A percentile compares a stretch with the other conserved stretches of the same genome.
Evolutionary conservation across 169 alveolate genomes (phyloP).

Genomic region (Eimeria sp.): DNA sequence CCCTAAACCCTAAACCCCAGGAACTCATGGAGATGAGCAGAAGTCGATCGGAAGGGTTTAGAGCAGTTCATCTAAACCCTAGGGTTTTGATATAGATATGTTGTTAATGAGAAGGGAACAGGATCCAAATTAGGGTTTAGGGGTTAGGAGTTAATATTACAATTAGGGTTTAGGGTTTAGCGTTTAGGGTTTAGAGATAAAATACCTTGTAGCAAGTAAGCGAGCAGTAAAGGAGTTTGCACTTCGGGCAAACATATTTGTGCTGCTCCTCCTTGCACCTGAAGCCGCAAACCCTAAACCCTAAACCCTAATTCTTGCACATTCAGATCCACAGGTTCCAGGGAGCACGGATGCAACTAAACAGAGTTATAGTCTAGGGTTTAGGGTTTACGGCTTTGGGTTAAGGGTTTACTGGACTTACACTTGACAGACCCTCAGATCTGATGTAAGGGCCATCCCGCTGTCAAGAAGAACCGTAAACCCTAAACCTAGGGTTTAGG

Average conservation of each 20-base stretch:
- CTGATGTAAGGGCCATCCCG: slow-evolving; percentile 15
- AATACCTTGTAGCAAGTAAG: slow-evolving; percentile 8
- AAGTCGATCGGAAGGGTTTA: too few relatives aligned
- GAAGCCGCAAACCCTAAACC: slow-evolving; percentile 17
- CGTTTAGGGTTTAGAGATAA: neutral
- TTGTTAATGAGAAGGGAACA: too few relatives aligned
- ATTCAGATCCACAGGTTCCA: neutral
- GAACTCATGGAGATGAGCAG: too few relatives aligned
- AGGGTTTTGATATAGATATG: too few relatives aligned
- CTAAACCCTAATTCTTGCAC: neutral
- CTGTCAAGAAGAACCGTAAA: neutral
- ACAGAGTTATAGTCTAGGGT: neutral
- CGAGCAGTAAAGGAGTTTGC: slow-evolving; percentile 53
- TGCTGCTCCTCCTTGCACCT: slow-evolving; percentile 33
- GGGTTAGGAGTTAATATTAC: too few relatives aligned
- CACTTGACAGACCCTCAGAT: slow-evolving; percentile 16
- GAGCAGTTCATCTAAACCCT: too few relatives aligned
- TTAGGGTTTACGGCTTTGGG: slow-evolving; percentile 19
- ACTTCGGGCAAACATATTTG: slow-evolving; percentile 72
- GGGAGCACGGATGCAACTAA: neutral
- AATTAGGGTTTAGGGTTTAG: neutral
- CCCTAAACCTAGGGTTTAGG: neutral
- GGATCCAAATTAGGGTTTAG: too few relatives aligned
- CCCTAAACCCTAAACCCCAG: neutral
- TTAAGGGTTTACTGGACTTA: neutral